Evolutionary conservation across 1,284 basidiomycete species (phyloP), one percentile per base, ranked within the genome.

Genomic region (Puccinia horiana): DNA sequence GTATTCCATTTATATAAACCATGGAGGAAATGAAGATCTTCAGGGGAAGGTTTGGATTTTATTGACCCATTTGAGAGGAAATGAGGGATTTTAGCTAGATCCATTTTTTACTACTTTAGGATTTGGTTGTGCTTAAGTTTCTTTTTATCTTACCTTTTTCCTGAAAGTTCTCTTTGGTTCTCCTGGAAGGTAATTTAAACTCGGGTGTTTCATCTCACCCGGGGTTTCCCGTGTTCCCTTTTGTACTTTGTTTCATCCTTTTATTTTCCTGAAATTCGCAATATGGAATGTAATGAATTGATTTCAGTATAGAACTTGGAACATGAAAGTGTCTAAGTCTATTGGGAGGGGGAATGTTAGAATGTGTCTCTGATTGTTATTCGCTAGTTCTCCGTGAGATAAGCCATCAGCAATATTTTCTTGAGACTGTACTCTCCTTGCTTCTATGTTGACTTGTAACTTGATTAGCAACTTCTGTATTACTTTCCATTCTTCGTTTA

Each of bases 401-500:
- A 63, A 32, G 2, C 2, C 29, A 37, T 63, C 58, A 2, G 58
- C 58, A 3, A 4, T 12, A 35, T 63, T 63, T 1, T 58, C 56
- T 8, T 32, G 8, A 4, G 56, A 58, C 56, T 4, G 5, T 0
- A 70, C 67, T 23, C 20, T n/a, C n/a, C 26, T 20, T 42, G 35
- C 35, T 0, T 18, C 67, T 70, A 70, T 9, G 20, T 70, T 37
- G 11, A 26, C 12, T n/a, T 70, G 37, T 18, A 70, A 5, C 29
- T 11, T 16, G 4, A 49, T 32, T 6, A 70, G 40, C 20, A 26
- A 16, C 12, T 11, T 23, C 11, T 70, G 67, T 1, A 70, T 70
- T 14, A 26, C n/a, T 29, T 70, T 70, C 67, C 67, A 70, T n/a
- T 70, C 67, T 4, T 70, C 4, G 26, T 70, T 70, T 2, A 69